phyloP scores from a whole-genome alignment of 768 basidiomycete genomes.

The Lenzites betulinus region DNA sequence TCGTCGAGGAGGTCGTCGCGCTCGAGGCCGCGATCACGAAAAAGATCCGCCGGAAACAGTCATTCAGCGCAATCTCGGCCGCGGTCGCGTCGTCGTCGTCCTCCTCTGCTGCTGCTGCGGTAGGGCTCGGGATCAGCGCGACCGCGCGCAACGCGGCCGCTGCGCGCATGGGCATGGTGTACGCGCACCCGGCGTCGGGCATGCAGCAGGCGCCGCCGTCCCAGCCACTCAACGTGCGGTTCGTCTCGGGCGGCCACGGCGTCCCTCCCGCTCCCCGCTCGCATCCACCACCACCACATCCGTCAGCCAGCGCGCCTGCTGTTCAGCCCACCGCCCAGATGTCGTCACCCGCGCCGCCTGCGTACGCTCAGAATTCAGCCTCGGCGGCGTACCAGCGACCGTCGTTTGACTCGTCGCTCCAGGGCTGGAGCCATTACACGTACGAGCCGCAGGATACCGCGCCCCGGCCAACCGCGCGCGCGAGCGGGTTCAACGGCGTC shows the following conservation, averaged over 20 bases:
- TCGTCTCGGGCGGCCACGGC: constrained; percentile 11
- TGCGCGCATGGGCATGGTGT: neutral
- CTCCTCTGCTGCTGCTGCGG: too few species aligned
- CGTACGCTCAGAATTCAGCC: neutral
- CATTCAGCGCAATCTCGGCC: neutral
- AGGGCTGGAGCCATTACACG: constrained; percentile 17
- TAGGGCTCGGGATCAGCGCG: neutral
- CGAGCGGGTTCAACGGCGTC: neutral
- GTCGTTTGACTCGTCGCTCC: constrained; percentile 19
- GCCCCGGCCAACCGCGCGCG: neutral
- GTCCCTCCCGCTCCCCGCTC: neutral
- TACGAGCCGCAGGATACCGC: neutral
- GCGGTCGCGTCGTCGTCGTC: neutral
- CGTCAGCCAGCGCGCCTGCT: neutral
- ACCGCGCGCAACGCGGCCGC: neutral
- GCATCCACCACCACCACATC: neutral
- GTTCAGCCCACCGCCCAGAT: neutral
- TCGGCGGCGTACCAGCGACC: constrained; percentile 1
- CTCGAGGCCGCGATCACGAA: constrained; percentile 36
- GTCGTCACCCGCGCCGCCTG: neutral
- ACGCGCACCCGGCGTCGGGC: constrained; percentile 1
- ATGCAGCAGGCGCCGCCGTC: constrained; percentile 1
- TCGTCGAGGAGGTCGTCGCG: constrained; percentile 57
- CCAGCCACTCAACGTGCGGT: constrained; percentile 18
- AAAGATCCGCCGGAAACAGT: constrained; percentile 17